These are phyloP conservation scores for Phytopythium ostracodes DNA, from an alignment of 352 stramenopile species.

Conservation along the genomic window DNA sequence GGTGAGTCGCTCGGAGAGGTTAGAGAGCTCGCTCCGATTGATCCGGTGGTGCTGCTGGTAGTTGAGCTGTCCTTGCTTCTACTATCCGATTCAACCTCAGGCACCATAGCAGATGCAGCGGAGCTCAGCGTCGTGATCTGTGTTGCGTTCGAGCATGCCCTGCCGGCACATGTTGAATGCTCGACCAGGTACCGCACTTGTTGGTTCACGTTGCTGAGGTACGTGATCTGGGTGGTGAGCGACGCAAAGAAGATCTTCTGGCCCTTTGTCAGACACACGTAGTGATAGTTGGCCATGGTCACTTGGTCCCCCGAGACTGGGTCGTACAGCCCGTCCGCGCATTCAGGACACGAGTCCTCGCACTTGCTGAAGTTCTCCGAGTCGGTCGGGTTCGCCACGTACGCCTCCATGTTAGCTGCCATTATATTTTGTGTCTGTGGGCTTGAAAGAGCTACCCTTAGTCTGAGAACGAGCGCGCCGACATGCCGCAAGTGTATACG, in stretches of 20 bases:
- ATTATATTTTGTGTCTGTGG: conserved; percentile 72
- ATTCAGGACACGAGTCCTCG: conserved; percentile 34
- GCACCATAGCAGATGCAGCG: conserved; percentile 29
- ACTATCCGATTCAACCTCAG: conserved; percentile 19
- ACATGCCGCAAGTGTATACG: conserved; percentile 79
- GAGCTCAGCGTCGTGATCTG: conserved; percentile 54
- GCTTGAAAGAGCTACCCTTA: conserved; percentile 52
- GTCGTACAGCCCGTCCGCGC: conserved; percentile 42
- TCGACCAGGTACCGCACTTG: conserved; percentile 45
- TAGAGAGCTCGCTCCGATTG: background rate
- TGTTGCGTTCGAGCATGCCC: conserved; percentile 48
- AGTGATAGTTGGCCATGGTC: conserved; percentile 55
- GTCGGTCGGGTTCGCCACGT: conserved; percentile 26
- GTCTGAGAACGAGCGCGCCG: conserved; percentile 30
- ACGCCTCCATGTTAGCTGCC: conserved; percentile 68
- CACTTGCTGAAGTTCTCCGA: conserved; percentile 32
- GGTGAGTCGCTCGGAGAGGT: background rate
- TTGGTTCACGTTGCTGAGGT: conserved; percentile 54
- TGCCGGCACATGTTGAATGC: conserved; percentile 43
- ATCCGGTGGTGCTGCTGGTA: background rate
- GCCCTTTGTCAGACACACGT: conserved; percentile 64
- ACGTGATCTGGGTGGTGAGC: conserved; percentile 54
- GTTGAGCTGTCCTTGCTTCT: background rate
- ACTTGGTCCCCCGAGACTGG: conserved; percentile 57
- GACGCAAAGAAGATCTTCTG: conserved; percentile 87